A percentile compares a stretch with the other conserved stretches of the same genome.
Conservation (phyloP, 2,329 filamentous ascomycete genomes). For the Xylaria digitata region DNA sequence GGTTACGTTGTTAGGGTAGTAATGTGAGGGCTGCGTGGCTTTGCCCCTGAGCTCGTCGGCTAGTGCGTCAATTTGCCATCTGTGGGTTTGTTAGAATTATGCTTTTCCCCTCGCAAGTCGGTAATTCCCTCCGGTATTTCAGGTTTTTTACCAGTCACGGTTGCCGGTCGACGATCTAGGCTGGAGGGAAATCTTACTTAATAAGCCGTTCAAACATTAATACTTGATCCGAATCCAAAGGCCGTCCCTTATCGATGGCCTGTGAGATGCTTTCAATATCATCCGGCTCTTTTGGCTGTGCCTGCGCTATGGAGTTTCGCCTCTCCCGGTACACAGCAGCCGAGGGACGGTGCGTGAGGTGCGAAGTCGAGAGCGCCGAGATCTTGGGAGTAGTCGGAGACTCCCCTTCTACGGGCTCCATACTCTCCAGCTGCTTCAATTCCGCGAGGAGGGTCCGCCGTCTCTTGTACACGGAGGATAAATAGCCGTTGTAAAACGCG, state of each 20-base stretch:
- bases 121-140: not conserved
- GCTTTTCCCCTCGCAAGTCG: not conserved
- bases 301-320: constrained; percentile 54
- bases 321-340: constrained; percentile 56
- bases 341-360: constrained; percentile 57
- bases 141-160: not conserved
- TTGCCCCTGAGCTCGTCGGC: constrained; percentile 74
- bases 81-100: constrained; percentile 1
- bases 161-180: not conserved
- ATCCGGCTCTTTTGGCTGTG: constrained; percentile 41
- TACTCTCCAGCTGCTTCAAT: constrained; percentile 68
- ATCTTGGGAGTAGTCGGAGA: constrained; percentile 56
- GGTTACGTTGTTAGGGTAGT: constrained; percentile 77
- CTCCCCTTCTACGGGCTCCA: constrained; percentile 59
- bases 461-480: constrained; percentile 69
- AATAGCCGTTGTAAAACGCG: constrained; percentile 81
- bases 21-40: constrained; percentile 59
- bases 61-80: constrained; percentile 72
- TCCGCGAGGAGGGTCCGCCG: constrained; percentile 58
- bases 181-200: constrained; percentile 48
- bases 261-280: constrained; percentile 71
- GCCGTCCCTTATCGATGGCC: constrained; percentile 69
- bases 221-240: constrained; percentile 71
- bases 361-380: constrained; percentile 58
- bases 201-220: constrained; percentile 73